These are phyloP conservation scores for Ogataea corticis DNA, from an alignment of 805 yeast genomes.

Conservation along the genomic window DNA sequence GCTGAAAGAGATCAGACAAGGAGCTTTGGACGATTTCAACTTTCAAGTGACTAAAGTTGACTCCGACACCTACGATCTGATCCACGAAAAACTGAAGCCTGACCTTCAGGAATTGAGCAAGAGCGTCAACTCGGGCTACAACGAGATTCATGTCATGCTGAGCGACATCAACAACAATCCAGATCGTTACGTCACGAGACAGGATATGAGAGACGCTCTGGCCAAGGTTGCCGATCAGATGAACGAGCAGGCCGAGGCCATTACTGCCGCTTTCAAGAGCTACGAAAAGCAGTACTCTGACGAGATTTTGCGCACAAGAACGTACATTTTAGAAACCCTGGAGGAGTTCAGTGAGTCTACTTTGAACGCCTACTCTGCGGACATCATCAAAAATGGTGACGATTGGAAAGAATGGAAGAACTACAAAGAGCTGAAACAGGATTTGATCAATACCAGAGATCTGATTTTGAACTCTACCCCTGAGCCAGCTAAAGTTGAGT, in stretches of 20 bases:
- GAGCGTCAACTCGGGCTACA: constrained; percentile 28
- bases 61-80: constrained; percentile 23
- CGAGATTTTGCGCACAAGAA: constrained; percentile 34
- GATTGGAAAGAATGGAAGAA: constrained; percentile 61
- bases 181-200: constrained; percentile 43
- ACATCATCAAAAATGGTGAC: constrained; percentile 47
- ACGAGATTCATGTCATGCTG: constrained; percentile 29
- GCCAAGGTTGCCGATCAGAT: constrained; percentile 33
- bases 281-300: constrained; percentile 36
- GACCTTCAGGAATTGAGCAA: constrained; percentile 36
- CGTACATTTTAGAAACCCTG: constrained; percentile 58
- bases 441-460: constrained; percentile 57
- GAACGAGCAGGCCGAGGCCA: constrained; percentile 31
- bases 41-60: constrained; percentile 36
- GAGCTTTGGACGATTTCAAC: constrained; percentile 41
- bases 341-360: constrained; percentile 75
- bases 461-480: constrained; percentile 40
- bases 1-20: constrained; percentile 39
- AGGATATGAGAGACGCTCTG: constrained; percentile 46
- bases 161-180: constrained; percentile 26
- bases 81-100: constrained; percentile 35
- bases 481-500: constrained; percentile 31
- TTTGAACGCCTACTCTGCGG: constrained; percentile 61
- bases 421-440: constrained; percentile 56
- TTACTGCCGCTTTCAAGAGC: constrained; percentile 34